A percentile compares a stretch with the other conserved stretches of the same genome.
Evolutionary conservation across 257 asterid species (phyloP).

Genomic region (Nicotiana knightiana): DNA sequence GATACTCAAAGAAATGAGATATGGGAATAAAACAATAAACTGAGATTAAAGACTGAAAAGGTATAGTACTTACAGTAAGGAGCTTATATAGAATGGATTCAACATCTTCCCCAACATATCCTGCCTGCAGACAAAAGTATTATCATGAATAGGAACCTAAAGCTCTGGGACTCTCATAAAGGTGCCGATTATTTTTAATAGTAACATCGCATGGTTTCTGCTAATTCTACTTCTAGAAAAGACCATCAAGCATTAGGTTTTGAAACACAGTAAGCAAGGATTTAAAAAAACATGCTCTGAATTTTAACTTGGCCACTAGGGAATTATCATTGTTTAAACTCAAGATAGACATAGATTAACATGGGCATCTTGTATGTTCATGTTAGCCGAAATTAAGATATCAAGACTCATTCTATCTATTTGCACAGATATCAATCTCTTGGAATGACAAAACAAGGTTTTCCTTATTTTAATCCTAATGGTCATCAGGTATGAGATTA

Average conservation of each 20-base stretch:
- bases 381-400: background rate
- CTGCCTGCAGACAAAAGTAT: constrained; percentile 63
- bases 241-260: background rate
- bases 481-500: background rate
- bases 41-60: background rate
- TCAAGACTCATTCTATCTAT: background rate
- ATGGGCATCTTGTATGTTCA: background rate
- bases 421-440: background rate
- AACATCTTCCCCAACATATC: constrained; percentile 99
- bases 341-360: background rate
- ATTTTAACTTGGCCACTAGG: background rate
- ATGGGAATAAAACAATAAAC: background rate
- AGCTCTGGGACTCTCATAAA: background rate
- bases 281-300: background rate
- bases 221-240: background rate
- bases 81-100: constrained; percentile 97
- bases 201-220: background rate
- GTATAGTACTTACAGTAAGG: constrained; percentile 48
- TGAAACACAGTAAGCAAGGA: background rate
- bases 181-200: background rate
- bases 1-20: background rate
- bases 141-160: background rate
- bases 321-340: background rate
- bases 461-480: no score
- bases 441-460: background rate